Percentiles rank a stretch among this genome's conserved stretches.
Evolutionary conservation across 257 asterid species (phyloP).

Genomic region (Nicotiana sylvestris): DNA sequence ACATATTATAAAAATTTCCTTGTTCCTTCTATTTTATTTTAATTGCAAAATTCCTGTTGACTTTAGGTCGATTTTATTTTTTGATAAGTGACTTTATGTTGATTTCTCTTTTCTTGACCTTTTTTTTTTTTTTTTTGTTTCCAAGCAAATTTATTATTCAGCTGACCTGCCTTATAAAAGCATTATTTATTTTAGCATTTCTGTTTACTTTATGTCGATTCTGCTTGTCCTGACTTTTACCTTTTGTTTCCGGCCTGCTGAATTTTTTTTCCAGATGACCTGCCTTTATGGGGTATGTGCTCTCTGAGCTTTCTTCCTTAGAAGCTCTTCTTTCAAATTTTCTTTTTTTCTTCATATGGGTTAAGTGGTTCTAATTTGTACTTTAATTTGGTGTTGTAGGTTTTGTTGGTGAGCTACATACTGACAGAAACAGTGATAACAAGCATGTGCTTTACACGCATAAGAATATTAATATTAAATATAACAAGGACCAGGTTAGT

Average conservation of each 20-base stretch:
- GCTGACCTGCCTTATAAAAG: background rate
- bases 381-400: conserved; percentile 19
- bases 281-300: conserved; percentile 91
- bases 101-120: background rate
- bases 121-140: too few species aligned
- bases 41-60: background rate
- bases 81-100: too few species aligned
- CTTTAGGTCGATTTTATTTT: background rate
- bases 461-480: conserved; percentile 37
- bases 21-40: too few species aligned
- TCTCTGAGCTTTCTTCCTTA: background rate
- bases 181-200: too few species aligned
- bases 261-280: conserved; percentile 56
- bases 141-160: background rate
- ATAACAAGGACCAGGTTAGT: conserved; percentile 50
- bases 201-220: background rate
- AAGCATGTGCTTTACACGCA: conserved; percentile 50
- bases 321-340: background rate
- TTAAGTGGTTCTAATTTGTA: background rate
- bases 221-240: conserved; percentile 9
- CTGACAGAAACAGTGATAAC: conserved; percentile 44
- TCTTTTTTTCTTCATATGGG: background rate
- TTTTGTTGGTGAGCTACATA: conserved; percentile 44
- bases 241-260: conserved; percentile 21
- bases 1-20: background rate